A percentile compares a stretch with the other conserved stretches of the same genome.
Evolutionary conservation across 148 eudicot species (phyloP).

Genomic region (Drosera capensis): DNA sequence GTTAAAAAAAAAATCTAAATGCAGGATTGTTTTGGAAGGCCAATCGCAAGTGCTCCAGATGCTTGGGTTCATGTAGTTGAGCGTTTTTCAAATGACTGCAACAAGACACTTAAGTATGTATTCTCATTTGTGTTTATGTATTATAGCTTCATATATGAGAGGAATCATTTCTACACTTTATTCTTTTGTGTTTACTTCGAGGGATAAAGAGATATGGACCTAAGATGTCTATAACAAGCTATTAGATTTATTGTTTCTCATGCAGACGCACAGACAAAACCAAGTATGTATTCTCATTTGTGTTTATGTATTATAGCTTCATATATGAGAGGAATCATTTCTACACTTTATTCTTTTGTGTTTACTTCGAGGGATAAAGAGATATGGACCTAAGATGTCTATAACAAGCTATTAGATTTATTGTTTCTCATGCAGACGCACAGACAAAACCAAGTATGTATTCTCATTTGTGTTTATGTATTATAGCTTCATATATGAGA

Average conservation of each 20-base stretch:
- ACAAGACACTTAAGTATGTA: slow-evolving; percentile 84
- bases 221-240: slow-evolving; percentile 1
- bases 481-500: background rate
- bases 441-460: slow-evolving; percentile 55
- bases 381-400: background rate
- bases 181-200: background rate
- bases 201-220: background rate
- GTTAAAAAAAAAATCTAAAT: no score
- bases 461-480: background rate
- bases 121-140: background rate
- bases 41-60: slow-evolving; percentile 95
- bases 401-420: slow-evolving; percentile 1
- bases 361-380: background rate
- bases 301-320: background rate
- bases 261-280: slow-evolving; percentile 68
- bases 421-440: slow-evolving; percentile 44
- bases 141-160: background rate
- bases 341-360: background rate
- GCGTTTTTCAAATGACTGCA: slow-evolving; percentile 78
- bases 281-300: slow-evolving; percentile 30
- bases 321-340: background rate
- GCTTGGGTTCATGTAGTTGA: slow-evolving; percentile 97
- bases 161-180: background rate
- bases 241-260: slow-evolving; percentile 2
- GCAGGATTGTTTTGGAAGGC: slow-evolving; percentile 96